Evolutionary conservation across 805 yeast species (phyloP), one percentile per base, ranked within the genome.

Genomic region (Candida chilensis): DNA sequence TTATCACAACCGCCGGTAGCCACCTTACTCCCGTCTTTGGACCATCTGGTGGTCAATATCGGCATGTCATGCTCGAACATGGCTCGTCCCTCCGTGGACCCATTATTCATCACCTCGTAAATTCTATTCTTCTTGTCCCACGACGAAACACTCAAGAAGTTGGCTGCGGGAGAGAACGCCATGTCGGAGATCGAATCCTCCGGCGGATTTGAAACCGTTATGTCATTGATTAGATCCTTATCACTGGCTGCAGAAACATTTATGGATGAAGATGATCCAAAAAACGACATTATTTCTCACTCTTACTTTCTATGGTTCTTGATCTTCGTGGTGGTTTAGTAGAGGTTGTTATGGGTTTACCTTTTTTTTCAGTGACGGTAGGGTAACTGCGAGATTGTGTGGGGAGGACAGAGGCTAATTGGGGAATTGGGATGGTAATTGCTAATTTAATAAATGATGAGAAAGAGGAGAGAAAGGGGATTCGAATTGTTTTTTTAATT

Each of bases 121-220:
- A 92, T 78, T 37, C 97, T 71, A 25, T 86, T 96, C 50, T 86
- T 87, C 44, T 81, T 83, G 57, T 92, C 98, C 98, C 98, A 92
- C 12, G 94, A 79, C 12, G 94, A 71, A 3, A 76, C 92, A 3
- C 94, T 74, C 36, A 92, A 52, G 35, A 75, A 64, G 40, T 92
- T 95, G 13, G 81, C 90, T 40, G 69, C 82, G 11, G 97, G 85
- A 9, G 95, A 83, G 57, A 90, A 92, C 13, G 86, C 64, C 33
- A 92, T 52, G 42, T 84, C 94, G 4, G 88, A 70, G 12, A 92
- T 69, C 2, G 95, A 78, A 52, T 92, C 98, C 38, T 84, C 94
- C n/a, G 96, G 95, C 3, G 90, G 84, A 45, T 81, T 80, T 37
- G 73, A 70, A 24, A 86, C 64, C 21, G 73, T 62, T 33, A 80